A percentile compares a stretch with the other conserved stretches of the same genome.
These are phyloP conservation scores for Chaetomium olivaceum DNA, from an alignment of 2,329 filamentous ascomycete species.

Conservation along the genomic window DNA sequence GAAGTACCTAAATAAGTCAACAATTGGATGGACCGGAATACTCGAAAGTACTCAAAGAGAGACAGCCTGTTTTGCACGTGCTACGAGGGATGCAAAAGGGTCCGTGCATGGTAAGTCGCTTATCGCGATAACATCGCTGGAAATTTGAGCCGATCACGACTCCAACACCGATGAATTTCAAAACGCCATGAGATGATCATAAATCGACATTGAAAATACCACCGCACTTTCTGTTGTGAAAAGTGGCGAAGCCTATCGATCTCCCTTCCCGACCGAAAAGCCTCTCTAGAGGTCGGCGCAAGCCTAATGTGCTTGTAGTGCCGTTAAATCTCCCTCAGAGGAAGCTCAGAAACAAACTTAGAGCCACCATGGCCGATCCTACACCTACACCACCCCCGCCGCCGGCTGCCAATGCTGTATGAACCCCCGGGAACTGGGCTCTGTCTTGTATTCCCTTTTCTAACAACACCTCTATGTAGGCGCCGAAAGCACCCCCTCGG, in stretches of 20 bases:
- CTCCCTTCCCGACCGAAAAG: conserved; percentile 17
- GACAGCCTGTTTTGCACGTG: background rate
- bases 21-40: too few relatives aligned
- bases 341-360: conserved; percentile 15
- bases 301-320: conserved; percentile 28
- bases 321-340: conserved; percentile 18
- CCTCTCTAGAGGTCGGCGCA: conserved; percentile 15
- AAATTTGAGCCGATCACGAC: conserved; percentile 18
- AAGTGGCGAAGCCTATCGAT: conserved; percentile 18
- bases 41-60: too few relatives aligned
- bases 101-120: conserved; percentile 12
- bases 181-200: background rate
- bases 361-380: conserved; percentile 30
- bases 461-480: conserved; percentile 20
- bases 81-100: background rate
- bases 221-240: background rate
- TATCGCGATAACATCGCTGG: conserved; percentile 22
- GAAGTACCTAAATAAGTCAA: too few relatives aligned
- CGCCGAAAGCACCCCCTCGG: conserved; percentile 38
- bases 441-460: background rate
- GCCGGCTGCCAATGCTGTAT: conserved; percentile 26
- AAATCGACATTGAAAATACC: background rate
- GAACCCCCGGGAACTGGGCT: background rate
- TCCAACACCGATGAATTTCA: background rate
- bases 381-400: conserved; percentile 23